Evolutionary conservation across 2,329 filamentous ascomycete species (phyloP).

Genomic region (Ophiostoma populinum): DNA sequence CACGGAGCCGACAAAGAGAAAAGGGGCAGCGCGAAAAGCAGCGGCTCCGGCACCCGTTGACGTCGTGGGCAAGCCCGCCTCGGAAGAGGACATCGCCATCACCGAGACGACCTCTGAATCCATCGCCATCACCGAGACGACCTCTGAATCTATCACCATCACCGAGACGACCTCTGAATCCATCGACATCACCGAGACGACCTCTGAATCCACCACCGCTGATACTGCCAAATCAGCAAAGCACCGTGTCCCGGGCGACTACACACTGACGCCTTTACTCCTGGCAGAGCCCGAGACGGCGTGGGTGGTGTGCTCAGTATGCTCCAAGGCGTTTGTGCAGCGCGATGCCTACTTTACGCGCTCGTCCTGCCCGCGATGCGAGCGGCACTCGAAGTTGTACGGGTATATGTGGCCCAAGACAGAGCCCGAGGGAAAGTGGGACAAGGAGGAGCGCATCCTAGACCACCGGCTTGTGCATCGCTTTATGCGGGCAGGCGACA

Average conservation of each 20-base stretch:
- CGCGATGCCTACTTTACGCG: constrained; percentile 74
- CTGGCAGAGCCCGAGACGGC: constrained; percentile 57
- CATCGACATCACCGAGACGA: no score
- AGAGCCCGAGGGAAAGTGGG: constrained; percentile 55
- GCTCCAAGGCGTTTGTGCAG: constrained; percentile 69
- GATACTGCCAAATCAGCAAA: background rate
- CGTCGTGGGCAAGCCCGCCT: background rate
- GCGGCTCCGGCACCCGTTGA: no score
- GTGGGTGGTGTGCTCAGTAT: constrained; percentile 84
- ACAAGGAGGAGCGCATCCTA: constrained; percentile 54
- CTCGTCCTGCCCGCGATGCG: constrained; percentile 76
- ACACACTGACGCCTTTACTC: constrained; percentile 61
- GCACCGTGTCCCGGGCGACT: constrained; percentile 52
- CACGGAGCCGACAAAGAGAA: no score
- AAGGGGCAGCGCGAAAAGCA: no score
- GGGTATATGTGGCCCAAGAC: constrained; percentile 96
- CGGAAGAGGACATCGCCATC: background rate
- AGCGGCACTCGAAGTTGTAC: constrained; percentile 89
- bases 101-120: no score
- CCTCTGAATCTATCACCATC: no score
- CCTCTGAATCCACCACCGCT: background rate
- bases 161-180: no score
- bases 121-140: no score
- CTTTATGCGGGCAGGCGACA: constrained; percentile 57
- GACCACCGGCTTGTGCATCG: constrained; percentile 81